Conservation (phyloP, 139 green algal species). For the Chlorella ohadii region DNA sequence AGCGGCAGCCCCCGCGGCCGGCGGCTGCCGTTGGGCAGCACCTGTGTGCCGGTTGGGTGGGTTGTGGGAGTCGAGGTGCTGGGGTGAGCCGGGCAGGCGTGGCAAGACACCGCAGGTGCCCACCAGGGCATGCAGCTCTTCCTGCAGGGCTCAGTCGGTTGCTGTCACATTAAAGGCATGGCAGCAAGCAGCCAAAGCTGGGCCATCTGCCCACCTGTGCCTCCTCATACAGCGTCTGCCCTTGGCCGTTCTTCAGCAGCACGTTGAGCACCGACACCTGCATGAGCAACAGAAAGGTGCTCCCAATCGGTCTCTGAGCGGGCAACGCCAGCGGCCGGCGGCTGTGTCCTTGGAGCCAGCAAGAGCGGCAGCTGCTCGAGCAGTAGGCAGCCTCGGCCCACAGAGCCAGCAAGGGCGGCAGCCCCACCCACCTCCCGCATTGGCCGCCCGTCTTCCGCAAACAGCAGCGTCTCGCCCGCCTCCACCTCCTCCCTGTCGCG, state of each 20-base stretch:
- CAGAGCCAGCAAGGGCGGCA: neutral
- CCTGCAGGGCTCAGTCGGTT: no score
- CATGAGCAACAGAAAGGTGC: no score
- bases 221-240: constrained; percentile 21
- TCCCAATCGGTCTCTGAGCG: no score
- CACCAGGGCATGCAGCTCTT: no score
- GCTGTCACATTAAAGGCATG: no score
- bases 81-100: no score
- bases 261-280: constrained; percentile 30
- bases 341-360: no score
- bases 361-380: no score
- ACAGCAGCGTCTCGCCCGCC: constrained; percentile 29
- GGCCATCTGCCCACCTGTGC: constrained; percentile 3
- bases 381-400: neutral
- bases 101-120: no score
- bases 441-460: neutral
- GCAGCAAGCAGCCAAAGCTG: neutral
- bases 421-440: neutral
- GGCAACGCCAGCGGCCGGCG: no score
- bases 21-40: constrained; percentile 28
- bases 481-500: constrained; percentile 39
- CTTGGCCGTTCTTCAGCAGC: constrained; percentile 3
- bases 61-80: neutral
- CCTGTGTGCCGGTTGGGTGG: neutral
- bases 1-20: constrained; percentile 19